Base-by-base conservation (phyloP, 352 stramenopile genomes). In the Globisporangium acanthophoron region DNA sequence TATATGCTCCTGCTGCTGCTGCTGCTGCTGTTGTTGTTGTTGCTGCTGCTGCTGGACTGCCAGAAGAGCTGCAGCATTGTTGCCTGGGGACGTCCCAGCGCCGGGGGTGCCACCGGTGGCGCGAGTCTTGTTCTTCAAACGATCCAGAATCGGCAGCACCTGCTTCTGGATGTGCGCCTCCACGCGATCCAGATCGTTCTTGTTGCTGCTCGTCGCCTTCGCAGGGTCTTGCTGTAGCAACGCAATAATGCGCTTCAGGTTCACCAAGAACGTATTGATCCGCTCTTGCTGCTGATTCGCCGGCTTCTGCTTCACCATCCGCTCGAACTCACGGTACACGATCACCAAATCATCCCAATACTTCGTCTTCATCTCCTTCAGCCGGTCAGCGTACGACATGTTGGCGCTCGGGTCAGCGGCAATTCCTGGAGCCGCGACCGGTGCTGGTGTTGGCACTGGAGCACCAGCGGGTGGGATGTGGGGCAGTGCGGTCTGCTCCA, bases 311-410 rank as follows among this genome's bases (percentile, higher is more conserved):
- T 89, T 87, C 31, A 90, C 84, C 84, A 93, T 90, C 31, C 81
- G 75, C 52, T 90, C 81, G 54, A 93, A 92, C 55, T 93, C 84
- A n/a, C 76, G 74, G 56, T 90, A 90, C 20, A 93, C 84, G 49
- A 92, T 80, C 49, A 93, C 75, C 12, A 93, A 54, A 52, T 91
- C 81, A 29, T 93, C 78, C 81, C 81, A 93, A 50, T 93, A 92
- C 59, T 93, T 93, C 21, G 65, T 61, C 53, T 87, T 88, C 65
- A 91, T 76, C 57, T 90, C 76, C 54, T 83, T 85, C 18, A 90
- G 68, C 20, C 80, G 73, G 27, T 93, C 81, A 29, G 75, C 76
- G 61, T 93, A 93, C 16, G 78, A 78, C 54, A 71, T 61, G n/a
- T 64, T 70, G 3, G 65, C 31, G 39, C 31, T 70, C 1, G 65